Percentiles rank a stretch among this genome's conserved stretches.
phyloP scores from a whole-genome alignment of 169 alveolate genomes.

The Cryptosporidium parvum region DNA sequence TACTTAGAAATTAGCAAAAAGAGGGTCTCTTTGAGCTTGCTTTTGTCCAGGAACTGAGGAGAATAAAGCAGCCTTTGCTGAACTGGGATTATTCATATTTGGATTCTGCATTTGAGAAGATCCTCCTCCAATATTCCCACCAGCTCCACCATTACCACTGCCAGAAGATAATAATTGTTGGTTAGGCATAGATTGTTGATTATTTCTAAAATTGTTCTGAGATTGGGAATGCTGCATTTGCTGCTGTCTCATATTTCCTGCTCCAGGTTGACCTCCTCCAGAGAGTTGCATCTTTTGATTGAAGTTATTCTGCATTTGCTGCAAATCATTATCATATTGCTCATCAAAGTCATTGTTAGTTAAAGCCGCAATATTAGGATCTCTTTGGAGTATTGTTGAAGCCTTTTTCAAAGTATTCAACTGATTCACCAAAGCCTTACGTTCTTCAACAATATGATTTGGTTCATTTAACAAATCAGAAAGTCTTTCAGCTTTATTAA shows the following conservation, averaged over 20 bases:
- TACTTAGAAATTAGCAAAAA: conserved; percentile 53
- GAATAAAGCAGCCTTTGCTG: conserved; percentile 60
- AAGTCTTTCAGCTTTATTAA: conserved; percentile 83
- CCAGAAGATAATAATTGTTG: background rate
- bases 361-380: conserved; percentile 80
- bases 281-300: conserved; percentile 46
- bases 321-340: conserved; percentile 61
- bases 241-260: conserved; percentile 28
- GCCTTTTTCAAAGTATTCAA: conserved; percentile 86
- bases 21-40: conserved; percentile 64
- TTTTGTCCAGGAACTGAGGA: conserved; percentile 61
- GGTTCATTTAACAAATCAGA: conserved; percentile 86
- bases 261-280: conserved; percentile 4
- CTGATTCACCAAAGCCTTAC: conserved; percentile 82
- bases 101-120: conserved; percentile 3
- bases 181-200: conserved; percentile 36
- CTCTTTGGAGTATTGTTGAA: conserved; percentile 82
- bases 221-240: conserved; percentile 34
- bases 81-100: background rate
- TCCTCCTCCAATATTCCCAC: background rate
- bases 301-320: conserved; percentile 51
- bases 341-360: conserved; percentile 63
- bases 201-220: conserved; percentile 8
- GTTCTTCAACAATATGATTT: conserved; percentile 85
- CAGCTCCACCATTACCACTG: background rate